Conservation (phyloP, 2,329 filamentous ascomycete genomes). For the Apiospora kogelbergensis region DNA sequence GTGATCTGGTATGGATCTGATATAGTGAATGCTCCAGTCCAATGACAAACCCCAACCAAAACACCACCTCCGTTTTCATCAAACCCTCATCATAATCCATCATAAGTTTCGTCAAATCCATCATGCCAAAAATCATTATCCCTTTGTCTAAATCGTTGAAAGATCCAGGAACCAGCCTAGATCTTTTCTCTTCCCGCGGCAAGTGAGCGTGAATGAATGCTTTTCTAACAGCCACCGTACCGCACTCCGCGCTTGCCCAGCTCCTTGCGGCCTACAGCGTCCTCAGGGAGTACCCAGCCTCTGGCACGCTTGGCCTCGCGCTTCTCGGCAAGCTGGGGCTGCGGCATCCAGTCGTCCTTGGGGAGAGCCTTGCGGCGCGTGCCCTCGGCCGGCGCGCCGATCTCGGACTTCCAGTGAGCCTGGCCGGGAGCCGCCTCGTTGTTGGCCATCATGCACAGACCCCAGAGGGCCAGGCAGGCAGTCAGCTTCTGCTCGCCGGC, state of each 20-base stretch:
- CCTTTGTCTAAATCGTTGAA: neutral
- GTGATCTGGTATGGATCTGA: neutral
- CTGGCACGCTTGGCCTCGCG: constrained; percentile 70
- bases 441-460: constrained; percentile 69
- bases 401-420: constrained; percentile 65
- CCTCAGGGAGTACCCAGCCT: constrained; percentile 76
- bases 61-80: neutral
- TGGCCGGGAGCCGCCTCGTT: constrained; percentile 61
- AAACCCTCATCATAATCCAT: neutral
- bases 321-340: constrained; percentile 72
- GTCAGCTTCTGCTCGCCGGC: constrained; percentile 55
- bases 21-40: constrained; percentile 4
- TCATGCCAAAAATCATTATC: neutral
- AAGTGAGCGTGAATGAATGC: neutral
- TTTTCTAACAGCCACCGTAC: constrained; percentile 46
- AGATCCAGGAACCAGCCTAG: neutral
- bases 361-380: constrained; percentile 68
- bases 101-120: neutral
- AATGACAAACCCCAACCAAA: neutral
- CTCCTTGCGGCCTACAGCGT: constrained; percentile 70
- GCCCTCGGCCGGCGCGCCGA: constrained; percentile 72
- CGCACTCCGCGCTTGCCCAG: constrained; percentile 64
- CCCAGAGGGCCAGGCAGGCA: constrained; percentile 74
- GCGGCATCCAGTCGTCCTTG: constrained; percentile 76
- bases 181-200: neutral